Base-by-base conservation (phyloP, 768 basidiomycete species). In the Amanita pseudoporphyria region DNA sequence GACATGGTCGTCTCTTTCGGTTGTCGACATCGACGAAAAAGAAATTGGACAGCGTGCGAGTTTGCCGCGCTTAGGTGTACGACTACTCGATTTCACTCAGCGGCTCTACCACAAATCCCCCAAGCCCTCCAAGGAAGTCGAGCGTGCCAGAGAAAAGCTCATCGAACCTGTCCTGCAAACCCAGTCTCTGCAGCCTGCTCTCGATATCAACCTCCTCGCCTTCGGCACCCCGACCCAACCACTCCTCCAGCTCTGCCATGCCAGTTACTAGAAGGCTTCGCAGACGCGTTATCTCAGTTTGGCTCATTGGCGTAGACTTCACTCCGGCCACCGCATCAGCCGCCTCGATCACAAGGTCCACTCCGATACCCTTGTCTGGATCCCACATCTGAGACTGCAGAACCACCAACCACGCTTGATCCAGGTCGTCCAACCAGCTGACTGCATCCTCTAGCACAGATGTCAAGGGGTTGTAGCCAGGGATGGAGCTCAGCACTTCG, bases 211-310 rank as follows among this genome's bases (percentile, higher is more conserved):
- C 67, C 1, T 58, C 57, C 6, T 60, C 54, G 56, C 54, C 58
- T 0, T 57, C 58, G 5, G 59, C 59, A 3, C 55, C 63, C 45
- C 62, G 58, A 24, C 57, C 58, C 37, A 87, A 53, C 86, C 86
- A 90, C 53, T 84, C 84, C 55, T 88, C 87, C 38, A 90, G 58
- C 7, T 62, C 67, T 9, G 76, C 72, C 22, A 77, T 72, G 0
- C 81, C 83, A 1, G 71, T 68, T 3, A 85, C 65, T 26, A 89
- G 67, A 42, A 89, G 57, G 55, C 86, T 87, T 35, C 76, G 68
- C 21, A 89, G 61, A n/a, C 87, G 71, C 10, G 83, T 81, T 28
- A 78, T 65, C 54, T 89, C 87, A 4, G 87, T 90, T 57, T 83
- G 81, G 50, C 68, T 85, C 40, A 79, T 62, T 2, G 76, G 74